A percentile compares a stretch with the other conserved stretches of the same genome.
Evolutionary conservation across 805 yeast species (phyloP).

Genomic region (Wickerhamomyces bisporus): DNA sequence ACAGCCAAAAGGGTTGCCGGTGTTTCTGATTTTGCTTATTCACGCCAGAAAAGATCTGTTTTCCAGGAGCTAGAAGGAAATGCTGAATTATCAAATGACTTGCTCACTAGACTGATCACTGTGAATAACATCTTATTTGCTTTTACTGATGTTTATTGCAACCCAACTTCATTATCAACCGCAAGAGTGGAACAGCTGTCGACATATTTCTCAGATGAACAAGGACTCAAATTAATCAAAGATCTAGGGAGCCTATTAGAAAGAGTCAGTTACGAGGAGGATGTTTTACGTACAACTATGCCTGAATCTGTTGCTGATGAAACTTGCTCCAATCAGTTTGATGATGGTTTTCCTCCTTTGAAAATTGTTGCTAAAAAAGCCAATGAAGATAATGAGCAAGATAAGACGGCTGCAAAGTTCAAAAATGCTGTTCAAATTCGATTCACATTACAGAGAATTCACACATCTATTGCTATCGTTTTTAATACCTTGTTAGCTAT

Average conservation of each 20-base stretch:
- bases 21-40: conserved; percentile 24
- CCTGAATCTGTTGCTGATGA: conserved; percentile 44
- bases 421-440: conserved; percentile 59
- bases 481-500: conserved; percentile 40
- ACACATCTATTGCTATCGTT: conserved; percentile 36
- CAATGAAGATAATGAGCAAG: conserved; percentile 29
- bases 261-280: conserved; percentile 54
- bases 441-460: conserved; percentile 43
- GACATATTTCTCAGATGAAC: conserved; percentile 34
- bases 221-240: conserved; percentile 36
- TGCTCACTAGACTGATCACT: conserved; percentile 27
- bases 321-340: conserved; percentile 30
- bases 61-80: conserved; percentile 21
- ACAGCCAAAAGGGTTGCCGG: conserved; percentile 27
- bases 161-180: conserved; percentile 45
- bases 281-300: conserved; percentile 39
- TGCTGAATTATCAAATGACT: conserved; percentile 14
- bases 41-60: conserved; percentile 20
- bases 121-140: conserved; percentile 43
- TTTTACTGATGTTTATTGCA: conserved; percentile 51
- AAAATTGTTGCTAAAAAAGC: conserved; percentile 40
- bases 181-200: conserved; percentile 29
- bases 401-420: conserved; percentile 50
- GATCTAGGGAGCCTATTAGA: conserved; percentile 42
- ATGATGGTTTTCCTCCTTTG: conserved; percentile 33